phyloP scores from a whole-genome alignment of 345 rosid species.

The Punica granatum region DNA sequence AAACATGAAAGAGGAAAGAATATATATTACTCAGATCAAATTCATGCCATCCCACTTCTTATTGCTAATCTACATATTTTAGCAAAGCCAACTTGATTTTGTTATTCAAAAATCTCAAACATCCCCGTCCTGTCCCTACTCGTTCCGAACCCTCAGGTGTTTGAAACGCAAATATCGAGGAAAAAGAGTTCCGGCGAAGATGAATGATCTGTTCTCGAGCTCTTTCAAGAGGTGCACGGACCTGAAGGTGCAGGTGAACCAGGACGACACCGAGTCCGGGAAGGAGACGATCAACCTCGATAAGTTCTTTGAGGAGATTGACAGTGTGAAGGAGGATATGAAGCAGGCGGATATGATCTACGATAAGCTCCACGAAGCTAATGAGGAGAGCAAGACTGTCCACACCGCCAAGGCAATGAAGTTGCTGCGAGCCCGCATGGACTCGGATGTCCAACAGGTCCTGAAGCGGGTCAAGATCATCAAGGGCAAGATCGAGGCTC shows the following conservation, averaged over 20 bases:
- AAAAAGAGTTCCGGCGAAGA: constrained; percentile 15
- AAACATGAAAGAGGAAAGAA: no score
- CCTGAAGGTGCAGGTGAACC: constrained; percentile 41
- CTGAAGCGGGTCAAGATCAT: constrained; percentile 57
- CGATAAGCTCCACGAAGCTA: constrained; percentile 63
- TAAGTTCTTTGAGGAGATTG: constrained; percentile 71
- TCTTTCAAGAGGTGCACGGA: constrained; percentile 77
- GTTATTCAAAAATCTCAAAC: not conserved
- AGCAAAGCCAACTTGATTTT: not conserved
- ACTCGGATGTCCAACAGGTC: constrained; percentile 49
- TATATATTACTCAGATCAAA: not conserved
- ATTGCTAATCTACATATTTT: not conserved
- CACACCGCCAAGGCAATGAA: constrained; percentile 63
- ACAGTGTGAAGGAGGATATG: constrained; percentile 68
- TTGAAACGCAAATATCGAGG: no score
- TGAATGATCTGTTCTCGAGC: constrained; percentile 78
- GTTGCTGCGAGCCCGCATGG: constrained; percentile 52
- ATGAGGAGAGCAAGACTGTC: constrained; percentile 57
- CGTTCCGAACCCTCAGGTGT: no score
- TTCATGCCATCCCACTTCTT: not conserved
- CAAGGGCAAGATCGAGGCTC: constrained; percentile 63
- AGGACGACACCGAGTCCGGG: constrained; percentile 62
- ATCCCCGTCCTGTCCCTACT: no score
- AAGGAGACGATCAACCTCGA: constrained; percentile 56
- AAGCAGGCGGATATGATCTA: constrained; percentile 41